Conservation (phyloP, 257 asterid species). For the Craterostigma plantagineum region DNA sequence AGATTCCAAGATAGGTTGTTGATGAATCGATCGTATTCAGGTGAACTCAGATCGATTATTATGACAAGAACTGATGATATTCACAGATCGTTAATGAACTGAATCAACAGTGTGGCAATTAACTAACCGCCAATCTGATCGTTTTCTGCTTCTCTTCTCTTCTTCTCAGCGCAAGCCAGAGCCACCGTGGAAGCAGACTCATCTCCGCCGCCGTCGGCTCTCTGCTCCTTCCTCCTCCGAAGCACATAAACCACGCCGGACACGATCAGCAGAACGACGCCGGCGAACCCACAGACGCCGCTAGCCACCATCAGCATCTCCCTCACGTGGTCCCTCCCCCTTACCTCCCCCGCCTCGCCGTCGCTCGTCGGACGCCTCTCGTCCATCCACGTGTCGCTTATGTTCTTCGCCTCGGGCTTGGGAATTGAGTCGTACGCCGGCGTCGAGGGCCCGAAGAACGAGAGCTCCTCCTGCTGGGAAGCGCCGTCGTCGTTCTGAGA, state of each 20-base stretch:
- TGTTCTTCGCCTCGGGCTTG: slow-evolving; percentile 50
- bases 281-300: slow-evolving; percentile 45
- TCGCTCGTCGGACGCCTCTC: slow-evolving; percentile 17
- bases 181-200: background rate
- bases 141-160: too few relatives aligned
- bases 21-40: too few relatives aligned
- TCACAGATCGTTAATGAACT: too few relatives aligned
- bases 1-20: too few relatives aligned
- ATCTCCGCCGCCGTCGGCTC: background rate
- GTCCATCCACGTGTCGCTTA: slow-evolving; percentile 13
- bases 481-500: slow-evolving; percentile 10
- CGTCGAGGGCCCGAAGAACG: slow-evolving; percentile 28
- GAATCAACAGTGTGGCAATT: too few relatives aligned
- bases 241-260: slow-evolving; percentile 30
- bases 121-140: too few relatives aligned
- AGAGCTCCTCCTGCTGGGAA: slow-evolving; percentile 13
- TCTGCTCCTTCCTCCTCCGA: slow-evolving; percentile 21
- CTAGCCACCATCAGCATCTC: slow-evolving; percentile 31
- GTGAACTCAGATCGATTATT: too few relatives aligned
- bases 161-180: too few relatives aligned
- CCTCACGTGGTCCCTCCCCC: slow-evolving; percentile 23
- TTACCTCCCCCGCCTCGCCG: slow-evolving; percentile 11
- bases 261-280: slow-evolving; percentile 39
- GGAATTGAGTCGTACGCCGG: slow-evolving; percentile 14
- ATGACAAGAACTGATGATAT: too few relatives aligned